Conservation (phyloP, 331 rosid genomes). For the Ulmus americana region DNA sequence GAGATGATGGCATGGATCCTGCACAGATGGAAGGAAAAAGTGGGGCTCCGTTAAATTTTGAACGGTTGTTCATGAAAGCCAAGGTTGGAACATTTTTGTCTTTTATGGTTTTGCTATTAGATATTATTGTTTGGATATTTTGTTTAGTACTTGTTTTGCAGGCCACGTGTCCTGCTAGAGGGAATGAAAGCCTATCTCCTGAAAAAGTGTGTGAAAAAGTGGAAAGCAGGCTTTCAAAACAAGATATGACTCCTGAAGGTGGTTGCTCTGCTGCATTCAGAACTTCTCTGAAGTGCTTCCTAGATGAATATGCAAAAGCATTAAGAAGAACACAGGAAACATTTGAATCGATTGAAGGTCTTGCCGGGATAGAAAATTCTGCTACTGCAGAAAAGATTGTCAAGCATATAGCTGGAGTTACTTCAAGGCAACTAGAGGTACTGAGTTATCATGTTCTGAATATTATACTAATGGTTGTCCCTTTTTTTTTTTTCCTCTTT, state of each 20-base stretch:
- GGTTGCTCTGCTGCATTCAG: conserved; percentile 53
- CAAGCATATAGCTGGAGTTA: conserved; percentile 55
- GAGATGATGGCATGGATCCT: conserved; percentile 98
- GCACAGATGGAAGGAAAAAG: conserved; percentile 78
- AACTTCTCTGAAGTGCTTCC: conserved; percentile 47
- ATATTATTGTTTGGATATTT: conserved; percentile 8
- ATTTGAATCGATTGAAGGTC: conserved; percentile 21
- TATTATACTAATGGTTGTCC: not conserved
- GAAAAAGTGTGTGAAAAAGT: conserved; percentile 47
- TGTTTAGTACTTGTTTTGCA: conserved; percentile 18
- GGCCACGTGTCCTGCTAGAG: conserved; percentile 70
- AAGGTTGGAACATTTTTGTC: conserved; percentile 48
- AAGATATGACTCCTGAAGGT: conserved; percentile 45
- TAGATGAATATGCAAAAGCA: conserved; percentile 34
- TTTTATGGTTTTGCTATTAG: conserved; percentile 14
- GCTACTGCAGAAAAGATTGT: conserved; percentile 39
- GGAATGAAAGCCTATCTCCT: conserved; percentile 52
- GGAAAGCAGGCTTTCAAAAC: conserved; percentile 48
- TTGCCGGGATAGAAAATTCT: conserved; percentile 26
- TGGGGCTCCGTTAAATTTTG: conserved; percentile 84
- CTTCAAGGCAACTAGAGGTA: conserved; percentile 77
- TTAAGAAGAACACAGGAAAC: conserved; percentile 28
- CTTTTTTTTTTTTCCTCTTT: not conserved
- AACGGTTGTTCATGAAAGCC: conserved; percentile 60
- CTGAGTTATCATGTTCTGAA: conserved; percentile 12